Evolutionary conservation across 306 rosid genomes (phyloP).

Genomic region (Echinosophora koreensis): DNA sequence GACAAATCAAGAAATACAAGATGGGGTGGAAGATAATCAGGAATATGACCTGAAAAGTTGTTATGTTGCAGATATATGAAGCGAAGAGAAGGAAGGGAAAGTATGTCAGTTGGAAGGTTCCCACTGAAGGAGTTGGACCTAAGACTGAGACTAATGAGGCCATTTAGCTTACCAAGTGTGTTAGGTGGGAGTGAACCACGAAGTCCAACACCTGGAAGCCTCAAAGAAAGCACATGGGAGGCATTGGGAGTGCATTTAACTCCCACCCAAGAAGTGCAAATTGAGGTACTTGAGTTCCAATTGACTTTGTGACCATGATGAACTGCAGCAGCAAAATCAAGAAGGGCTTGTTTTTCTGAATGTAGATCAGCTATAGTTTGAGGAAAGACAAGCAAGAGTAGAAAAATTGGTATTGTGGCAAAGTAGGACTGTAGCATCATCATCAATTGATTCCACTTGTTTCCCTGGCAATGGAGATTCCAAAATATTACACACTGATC

Average conservation of each 20-base stretch:
- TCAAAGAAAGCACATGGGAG: conserved; percentile 60
- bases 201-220: conserved; percentile 80
- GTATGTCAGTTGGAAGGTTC: conserved; percentile 69
- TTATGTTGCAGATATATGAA: conserved; percentile 71
- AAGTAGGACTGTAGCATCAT: conserved; percentile 60
- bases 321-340: conserved; percentile 67
- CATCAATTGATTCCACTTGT: conserved; percentile 40
- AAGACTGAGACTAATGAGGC: conserved; percentile 75
- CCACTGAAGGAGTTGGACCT: conserved; percentile 77
- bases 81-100: conserved; percentile 74
- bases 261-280: conserved; percentile 86
- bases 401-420: conserved; percentile 46
- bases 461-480: conserved; percentile 57
- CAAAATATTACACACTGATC: conserved; percentile 31
- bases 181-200: conserved; percentile 69
- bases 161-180: conserved; percentile 73
- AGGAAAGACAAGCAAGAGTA: conserved; percentile 47
- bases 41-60: conserved; percentile 69
- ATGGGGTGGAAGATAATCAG: conserved; percentile 57
- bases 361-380: conserved; percentile 60
- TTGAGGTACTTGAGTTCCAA: conserved; percentile 67
- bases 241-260: conserved; percentile 62
- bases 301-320: conserved; percentile 77
- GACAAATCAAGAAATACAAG: conserved; percentile 80
- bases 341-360: conserved; percentile 86